phyloP scores from a whole-genome alignment of 2,329 filamentous ascomycete species.

The Beauveria sp. region DNA sequence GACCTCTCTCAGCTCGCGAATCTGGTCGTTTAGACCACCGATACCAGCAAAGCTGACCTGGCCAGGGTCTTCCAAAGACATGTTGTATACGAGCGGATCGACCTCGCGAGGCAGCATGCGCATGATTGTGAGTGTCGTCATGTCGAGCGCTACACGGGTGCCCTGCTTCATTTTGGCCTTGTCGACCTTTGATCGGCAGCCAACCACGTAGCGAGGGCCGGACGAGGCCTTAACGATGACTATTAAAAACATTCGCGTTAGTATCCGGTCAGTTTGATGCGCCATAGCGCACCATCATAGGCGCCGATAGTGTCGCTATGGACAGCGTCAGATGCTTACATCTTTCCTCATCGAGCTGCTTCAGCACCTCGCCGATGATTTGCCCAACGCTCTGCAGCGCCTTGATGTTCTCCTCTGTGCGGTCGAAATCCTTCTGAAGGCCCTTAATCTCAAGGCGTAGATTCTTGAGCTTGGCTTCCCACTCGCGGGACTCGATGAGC shows the following conservation, averaged over 20 bases:
- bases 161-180: slow-evolving; percentile 97
- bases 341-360: slow-evolving; percentile 97
- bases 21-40: slow-evolving; percentile 96
- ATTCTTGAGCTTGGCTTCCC: slow-evolving; percentile 95
- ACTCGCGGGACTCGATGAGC: slow-evolving; percentile 91
- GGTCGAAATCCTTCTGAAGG: slow-evolving; percentile 87
- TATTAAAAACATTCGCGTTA: slow-evolving; percentile 29
- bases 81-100: slow-evolving; percentile 98
- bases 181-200: slow-evolving; percentile 97
- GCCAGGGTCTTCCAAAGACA: slow-evolving; percentile 96
- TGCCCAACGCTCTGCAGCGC: slow-evolving; percentile 97
- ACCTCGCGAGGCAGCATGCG: slow-evolving; percentile 98
- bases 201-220: slow-evolving; percentile 94
- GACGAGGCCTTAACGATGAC: slow-evolving; percentile 98
- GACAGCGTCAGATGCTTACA: slow-evolving; percentile 52
- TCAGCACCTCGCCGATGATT: slow-evolving; percentile 97
- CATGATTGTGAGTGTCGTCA: slow-evolving; percentile 99
- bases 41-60: slow-evolving; percentile 98
- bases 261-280: slow-evolving; percentile 15
- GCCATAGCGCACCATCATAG: not conserved
- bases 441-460: slow-evolving; percentile 94
- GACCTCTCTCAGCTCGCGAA: slow-evolving; percentile 91
- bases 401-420: slow-evolving; percentile 99
- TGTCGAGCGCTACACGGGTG: slow-evolving; percentile 92
- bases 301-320: not conserved